phyloP scores from a whole-genome alignment of 345 rosid species.

The Gossypium arboreum region DNA sequence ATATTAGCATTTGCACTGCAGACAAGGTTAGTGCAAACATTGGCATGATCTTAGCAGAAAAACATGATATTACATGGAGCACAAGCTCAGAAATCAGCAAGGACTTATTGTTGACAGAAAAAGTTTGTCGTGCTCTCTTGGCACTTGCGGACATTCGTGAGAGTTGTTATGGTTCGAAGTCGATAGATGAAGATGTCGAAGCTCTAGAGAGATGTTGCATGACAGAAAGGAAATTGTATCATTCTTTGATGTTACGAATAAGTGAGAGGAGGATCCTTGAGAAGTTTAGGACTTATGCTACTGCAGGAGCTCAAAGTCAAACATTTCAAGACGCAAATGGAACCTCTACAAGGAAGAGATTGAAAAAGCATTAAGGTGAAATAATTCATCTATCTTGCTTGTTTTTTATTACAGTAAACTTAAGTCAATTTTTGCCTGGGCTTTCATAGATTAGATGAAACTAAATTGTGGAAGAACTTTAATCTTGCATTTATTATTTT shows the following conservation, averaged over 20 bases:
- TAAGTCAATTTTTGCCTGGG: neutral
- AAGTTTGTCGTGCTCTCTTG: conserved; percentile 59
- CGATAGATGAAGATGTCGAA: conserved; percentile 46
- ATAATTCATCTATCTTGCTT: neutral
- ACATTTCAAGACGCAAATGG: neutral
- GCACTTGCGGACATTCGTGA: conserved; percentile 63
- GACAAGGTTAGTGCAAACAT: conserved; percentile 23
- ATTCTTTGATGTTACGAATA: conserved; percentile 52
- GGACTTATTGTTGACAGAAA: conserved; percentile 49
- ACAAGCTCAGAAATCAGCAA: conserved; percentile 31
- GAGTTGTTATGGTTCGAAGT: conserved; percentile 44
- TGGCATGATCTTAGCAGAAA: conserved; percentile 33
- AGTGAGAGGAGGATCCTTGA: conserved; percentile 74
- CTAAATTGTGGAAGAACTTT: neutral
- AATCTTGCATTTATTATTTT: too few species aligned
- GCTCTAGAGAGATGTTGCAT: conserved; percentile 31
- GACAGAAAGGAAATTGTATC: conserved; percentile 54
- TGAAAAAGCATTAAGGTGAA: conserved; percentile 6
- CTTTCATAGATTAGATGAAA: neutral
- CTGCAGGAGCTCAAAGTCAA: neutral
- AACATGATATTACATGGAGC: conserved; percentile 25
- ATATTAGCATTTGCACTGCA: conserved; percentile 39
- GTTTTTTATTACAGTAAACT: neutral
- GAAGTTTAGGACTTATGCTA: conserved; percentile 48
- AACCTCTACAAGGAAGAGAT: neutral